A percentile compares a stretch with the other conserved stretches of the same genome.
Conservation (phyloP, 108 stramenopile species). For the Conticribra weissflogii region DNA sequence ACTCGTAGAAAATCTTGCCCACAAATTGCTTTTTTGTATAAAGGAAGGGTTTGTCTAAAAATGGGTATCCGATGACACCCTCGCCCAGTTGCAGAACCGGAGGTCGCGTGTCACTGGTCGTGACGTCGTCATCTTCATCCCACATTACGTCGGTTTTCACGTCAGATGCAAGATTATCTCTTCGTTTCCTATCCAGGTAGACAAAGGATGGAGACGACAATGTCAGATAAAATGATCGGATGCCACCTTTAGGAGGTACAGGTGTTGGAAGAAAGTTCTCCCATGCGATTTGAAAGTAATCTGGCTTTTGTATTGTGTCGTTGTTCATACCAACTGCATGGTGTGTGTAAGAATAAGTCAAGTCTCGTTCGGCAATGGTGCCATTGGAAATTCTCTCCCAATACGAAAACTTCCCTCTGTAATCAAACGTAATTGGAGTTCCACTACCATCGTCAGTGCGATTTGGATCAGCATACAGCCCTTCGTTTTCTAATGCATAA, state of each 20-base stretch:
- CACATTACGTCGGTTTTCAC: constrained; percentile 23
- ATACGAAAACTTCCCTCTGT: constrained; percentile 34
- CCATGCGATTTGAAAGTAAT: constrained; percentile 27
- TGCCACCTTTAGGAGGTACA: constrained; percentile 22
- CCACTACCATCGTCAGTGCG: constrained; percentile 1
- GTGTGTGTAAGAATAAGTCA: constrained; percentile 11
- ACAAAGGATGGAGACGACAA: constrained; percentile 18
- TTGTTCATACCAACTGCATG: neutral
- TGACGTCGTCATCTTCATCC: neutral
- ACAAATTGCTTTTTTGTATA: constrained; percentile 29
- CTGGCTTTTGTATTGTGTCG: neutral
- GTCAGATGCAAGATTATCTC: constrained; percentile 8
- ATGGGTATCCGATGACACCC: constrained; percentile 33
- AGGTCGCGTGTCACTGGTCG: neutral
- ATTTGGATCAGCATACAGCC: constrained; percentile 35
- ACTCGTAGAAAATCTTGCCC: constrained; percentile 28
- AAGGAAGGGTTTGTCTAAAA: constrained; percentile 20
- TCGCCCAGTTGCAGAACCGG: constrained; percentile 28
- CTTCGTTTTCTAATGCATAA: constrained; percentile 14
- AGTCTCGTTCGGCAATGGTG: constrained; percentile 2
- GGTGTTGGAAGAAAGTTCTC: constrained; percentile 22
- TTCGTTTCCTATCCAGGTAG: constrained; percentile 15
- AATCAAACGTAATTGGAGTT: constrained; percentile 15
- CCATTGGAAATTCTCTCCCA: constrained; percentile 25
- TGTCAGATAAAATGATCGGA: constrained; percentile 39